A percentile compares a stretch with the other conserved stretches of the same genome.
Conservation (phyloP, 306 rosid species). For the Prunus mume region DNA sequence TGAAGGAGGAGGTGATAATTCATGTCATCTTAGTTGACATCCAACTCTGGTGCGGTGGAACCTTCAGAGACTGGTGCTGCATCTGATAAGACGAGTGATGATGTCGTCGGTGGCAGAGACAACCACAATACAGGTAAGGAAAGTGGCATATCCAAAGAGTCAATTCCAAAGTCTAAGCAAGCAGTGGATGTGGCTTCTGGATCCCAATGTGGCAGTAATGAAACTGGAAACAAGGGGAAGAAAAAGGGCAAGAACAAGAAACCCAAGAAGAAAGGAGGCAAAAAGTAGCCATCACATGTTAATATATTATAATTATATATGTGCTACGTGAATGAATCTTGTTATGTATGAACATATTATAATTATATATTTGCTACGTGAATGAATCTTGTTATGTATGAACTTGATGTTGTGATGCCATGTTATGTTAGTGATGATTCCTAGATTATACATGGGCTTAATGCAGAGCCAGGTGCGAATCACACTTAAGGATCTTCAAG, state of each 20-base stretch:
- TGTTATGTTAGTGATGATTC: too few relatives aligned
- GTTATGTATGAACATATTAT: too few relatives aligned
- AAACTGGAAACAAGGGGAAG: background rate
- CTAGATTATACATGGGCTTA: too few relatives aligned
- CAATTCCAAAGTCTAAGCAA: background rate
- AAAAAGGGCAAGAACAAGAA: conserved; percentile 1
- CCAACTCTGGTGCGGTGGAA: conserved; percentile 1
- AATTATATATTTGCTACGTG: background rate
- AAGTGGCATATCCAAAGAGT: background rate
- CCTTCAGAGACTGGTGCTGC: background rate
- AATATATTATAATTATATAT: background rate
- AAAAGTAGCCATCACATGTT: background rate
- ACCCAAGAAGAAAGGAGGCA: background rate
- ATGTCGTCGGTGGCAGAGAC: background rate
- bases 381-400: too few relatives aligned
- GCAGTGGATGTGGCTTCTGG: background rate
- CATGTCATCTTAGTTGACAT: too few relatives aligned
- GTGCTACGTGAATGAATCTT: background rate
- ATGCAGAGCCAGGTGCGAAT: too few relatives aligned
- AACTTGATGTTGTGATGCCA: too few relatives aligned
- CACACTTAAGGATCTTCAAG: too few relatives aligned
- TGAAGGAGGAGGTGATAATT: background rate
- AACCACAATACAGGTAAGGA: background rate
- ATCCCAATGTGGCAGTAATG: background rate
- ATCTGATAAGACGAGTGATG: background rate